phyloP scores from a whole-genome alignment of 140 eudicot genomes.

The Anethum foeniculum region DNA sequence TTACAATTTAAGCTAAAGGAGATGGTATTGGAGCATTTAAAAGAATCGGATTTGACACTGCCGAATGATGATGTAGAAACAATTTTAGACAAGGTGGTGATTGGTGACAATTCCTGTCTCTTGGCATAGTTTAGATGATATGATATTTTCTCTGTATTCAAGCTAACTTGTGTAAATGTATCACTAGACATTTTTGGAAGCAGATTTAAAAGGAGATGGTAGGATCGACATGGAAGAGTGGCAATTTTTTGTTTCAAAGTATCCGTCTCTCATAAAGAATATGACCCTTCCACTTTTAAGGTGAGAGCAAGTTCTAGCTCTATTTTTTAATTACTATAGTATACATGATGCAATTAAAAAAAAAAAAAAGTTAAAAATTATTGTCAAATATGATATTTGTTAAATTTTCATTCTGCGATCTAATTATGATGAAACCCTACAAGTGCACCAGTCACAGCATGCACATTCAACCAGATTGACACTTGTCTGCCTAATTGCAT shows the following conservation, averaged over 20 bases:
- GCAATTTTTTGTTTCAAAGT: constrained; percentile 39
- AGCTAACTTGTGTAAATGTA: neutral
- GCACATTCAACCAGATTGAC: neutral
- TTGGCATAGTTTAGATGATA: constrained; percentile 16
- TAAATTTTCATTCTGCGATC: neutral
- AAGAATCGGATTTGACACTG: constrained; percentile 74
- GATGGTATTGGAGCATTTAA: constrained; percentile 84
- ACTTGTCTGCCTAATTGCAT: neutral
- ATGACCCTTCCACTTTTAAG: constrained; percentile 75
- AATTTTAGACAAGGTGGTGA: constrained; percentile 67
- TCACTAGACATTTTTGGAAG: constrained; percentile 55
- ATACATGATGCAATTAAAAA: neutral
- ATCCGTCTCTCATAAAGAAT: constrained; percentile 63
- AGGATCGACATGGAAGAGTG: constrained; percentile 76
- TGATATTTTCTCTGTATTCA: neutral
- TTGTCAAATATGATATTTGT: constrained; percentile 11
- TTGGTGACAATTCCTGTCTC: neutral
- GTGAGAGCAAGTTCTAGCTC: constrained; percentile 14
- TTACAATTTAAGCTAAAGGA: constrained; percentile 48
- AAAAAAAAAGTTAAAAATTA: neutral
- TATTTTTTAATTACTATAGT: neutral
- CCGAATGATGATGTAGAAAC: constrained; percentile 65
- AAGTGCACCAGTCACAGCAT: neutral
- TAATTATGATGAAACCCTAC: neutral
- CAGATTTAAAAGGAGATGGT: constrained; percentile 71